Conservation (phyloP, 805 yeast species). For the Saccharomyces paradoxus region DNA sequence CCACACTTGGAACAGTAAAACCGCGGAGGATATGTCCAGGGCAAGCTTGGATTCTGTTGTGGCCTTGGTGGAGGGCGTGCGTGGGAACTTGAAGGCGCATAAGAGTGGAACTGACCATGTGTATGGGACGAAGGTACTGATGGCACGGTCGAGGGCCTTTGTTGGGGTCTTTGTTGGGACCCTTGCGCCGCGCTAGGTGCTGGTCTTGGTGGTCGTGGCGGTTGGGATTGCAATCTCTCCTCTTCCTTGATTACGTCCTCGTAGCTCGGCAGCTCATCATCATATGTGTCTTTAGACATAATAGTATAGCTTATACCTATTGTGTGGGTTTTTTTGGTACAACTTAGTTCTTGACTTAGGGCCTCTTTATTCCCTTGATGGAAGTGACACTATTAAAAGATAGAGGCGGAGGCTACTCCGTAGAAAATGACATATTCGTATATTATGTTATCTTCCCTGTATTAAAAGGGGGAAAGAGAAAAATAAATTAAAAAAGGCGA, state of each 20-base stretch:
- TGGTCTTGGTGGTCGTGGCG: conserved; percentile 11
- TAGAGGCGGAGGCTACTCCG: not conserved
- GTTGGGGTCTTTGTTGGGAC: not conserved
- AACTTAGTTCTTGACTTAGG: not conserved
- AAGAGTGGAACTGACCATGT: not conserved
- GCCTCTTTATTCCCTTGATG: not conserved
- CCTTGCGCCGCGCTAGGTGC: not conserved
- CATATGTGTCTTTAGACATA: conserved; percentile 1
- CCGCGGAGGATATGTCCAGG: conserved; percentile 60
- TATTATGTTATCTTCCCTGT: not conserved
- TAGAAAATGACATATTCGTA: not conserved
- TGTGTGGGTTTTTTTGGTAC: not conserved
- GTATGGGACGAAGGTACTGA: not conserved
- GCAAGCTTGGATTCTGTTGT: conserved; percentile 29
- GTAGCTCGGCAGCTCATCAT: conserved; percentile 38
- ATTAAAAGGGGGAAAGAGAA: not conserved
- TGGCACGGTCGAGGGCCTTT: not conserved
- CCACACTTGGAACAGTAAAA: conserved; percentile 60
- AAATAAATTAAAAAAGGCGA: not conserved
- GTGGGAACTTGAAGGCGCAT: conserved; percentile 9
- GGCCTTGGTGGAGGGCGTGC: conserved; percentile 8
- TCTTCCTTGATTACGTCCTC: conserved; percentile 35
- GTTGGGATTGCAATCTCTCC: conserved; percentile 4
- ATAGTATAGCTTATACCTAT: not conserved
- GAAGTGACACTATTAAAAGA: not conserved